Evolutionary conservation across 1,284 basidiomycete species (phyloP).

Genomic region (Leccinum fuscescens): DNA sequence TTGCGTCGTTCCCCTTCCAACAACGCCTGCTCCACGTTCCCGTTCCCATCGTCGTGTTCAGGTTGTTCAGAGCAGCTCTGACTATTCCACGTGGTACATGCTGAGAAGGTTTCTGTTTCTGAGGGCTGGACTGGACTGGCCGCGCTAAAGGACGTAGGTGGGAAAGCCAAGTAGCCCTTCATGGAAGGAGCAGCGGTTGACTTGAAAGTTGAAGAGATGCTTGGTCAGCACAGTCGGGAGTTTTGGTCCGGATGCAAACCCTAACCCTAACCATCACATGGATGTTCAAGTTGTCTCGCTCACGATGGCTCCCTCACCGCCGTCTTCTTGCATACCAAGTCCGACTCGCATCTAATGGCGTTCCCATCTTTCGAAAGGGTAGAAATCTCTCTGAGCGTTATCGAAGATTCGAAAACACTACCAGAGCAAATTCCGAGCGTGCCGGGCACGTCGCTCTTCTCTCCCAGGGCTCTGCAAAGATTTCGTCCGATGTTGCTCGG

Average conservation of each 20-base stretch:
- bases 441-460: slow-evolving; percentile 30
- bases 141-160: slow-evolving; percentile 9
- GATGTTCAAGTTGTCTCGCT: slow-evolving; percentile 16
- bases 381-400: slow-evolving; percentile 55
- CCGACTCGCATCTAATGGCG: slow-evolving; percentile 11
- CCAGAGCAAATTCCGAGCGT: slow-evolving; percentile 42
- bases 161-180: slow-evolving; percentile 29
- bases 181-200: slow-evolving; percentile 6
- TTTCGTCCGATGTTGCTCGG: not conserved
- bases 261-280: slow-evolving; percentile 5
- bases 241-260: not conserved
- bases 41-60: not conserved
- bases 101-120: not conserved
- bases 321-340: not conserved
- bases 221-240: not conserved
- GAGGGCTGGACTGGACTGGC: not conserved
- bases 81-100: slow-evolving; percentile 7
- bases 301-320: slow-evolving; percentile 7
- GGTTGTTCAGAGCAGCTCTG: not conserved
- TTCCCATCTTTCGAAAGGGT: slow-evolving; percentile 31
- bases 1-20: slow-evolving; percentile 21
- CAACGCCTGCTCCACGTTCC: not conserved
- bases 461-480: slow-evolving; percentile 1
- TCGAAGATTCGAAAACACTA: slow-evolving; percentile 50
- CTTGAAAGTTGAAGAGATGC: not conserved